Evolutionary conservation across 2,329 filamentous ascomycete genomes (phyloP).

Genomic region (Aspergillus sp.): DNA sequence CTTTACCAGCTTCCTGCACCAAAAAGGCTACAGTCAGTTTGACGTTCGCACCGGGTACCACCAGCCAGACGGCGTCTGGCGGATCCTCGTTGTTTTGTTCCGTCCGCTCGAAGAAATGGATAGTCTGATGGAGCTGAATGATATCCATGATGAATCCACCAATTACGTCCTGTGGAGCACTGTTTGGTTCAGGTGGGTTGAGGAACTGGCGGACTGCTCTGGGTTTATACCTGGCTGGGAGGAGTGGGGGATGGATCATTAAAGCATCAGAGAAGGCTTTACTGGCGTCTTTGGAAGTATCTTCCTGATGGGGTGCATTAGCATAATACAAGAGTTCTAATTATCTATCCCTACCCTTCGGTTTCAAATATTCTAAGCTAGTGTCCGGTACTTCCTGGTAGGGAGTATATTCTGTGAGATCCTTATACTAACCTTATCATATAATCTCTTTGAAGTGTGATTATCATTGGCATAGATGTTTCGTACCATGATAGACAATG

Average conservation of each 20-base stretch:
- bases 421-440: no score
- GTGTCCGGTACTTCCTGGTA: no score
- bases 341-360: no score
- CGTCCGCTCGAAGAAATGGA: not conserved
- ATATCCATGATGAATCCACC: not conserved
- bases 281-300: conserved; percentile 8
- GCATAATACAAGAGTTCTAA: no score
- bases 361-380: no score
- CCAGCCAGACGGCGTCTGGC: not conserved
- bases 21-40: not conserved
- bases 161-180: not conserved
- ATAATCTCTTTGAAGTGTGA: no score
- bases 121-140: not conserved
- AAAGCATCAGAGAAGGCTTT: not conserved
- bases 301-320: no score
- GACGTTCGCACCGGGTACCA: not conserved
- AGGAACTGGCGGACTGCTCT: not conserved
- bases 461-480: no score
- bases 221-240: not conserved
- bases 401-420: no score
- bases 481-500: no score
- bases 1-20: not conserved
- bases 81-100: not conserved
- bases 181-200: not conserved
- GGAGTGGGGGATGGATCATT: not conserved